A percentile compares a stretch with the other conserved stretches of the same genome.
Evolutionary conservation across 192 early-diverging fungal species (phyloP).

Genomic region (Mycoemilia scoparia): DNA sequence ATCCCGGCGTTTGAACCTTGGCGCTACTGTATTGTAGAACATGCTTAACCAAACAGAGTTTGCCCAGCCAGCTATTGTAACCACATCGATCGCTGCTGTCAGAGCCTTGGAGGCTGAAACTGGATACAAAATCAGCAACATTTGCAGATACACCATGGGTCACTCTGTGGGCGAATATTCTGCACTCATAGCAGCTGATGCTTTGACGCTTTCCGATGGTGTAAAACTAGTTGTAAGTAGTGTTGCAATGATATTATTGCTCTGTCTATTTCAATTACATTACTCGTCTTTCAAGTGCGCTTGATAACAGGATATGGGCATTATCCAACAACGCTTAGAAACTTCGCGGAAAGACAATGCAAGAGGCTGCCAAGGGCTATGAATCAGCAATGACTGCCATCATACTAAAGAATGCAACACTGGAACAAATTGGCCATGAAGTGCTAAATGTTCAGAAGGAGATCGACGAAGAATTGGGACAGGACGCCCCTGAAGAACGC

Average conservation of each 20-base stretch:
- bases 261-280: conserved; percentile 1
- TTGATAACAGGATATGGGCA: too few species aligned
- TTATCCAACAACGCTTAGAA: too few species aligned
- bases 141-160: conserved; percentile 67
- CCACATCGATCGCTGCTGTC: conserved; percentile 72
- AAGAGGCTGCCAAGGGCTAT: conserved; percentile 45
- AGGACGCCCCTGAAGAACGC: conserved; percentile 5
- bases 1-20: conserved; percentile 33
- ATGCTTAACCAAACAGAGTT: too few species aligned
- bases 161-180: conserved; percentile 91
- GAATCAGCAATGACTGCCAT: conserved; percentile 80
- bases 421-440: conserved; percentile 46
- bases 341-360: conserved; percentile 83
- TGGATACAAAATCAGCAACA: conserved; percentile 52
- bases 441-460: conserved; percentile 17
- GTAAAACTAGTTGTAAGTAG: conserved; percentile 66
- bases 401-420: conserved; percentile 48
- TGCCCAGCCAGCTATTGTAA: conserved; percentile 89
- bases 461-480: conserved; percentile 2
- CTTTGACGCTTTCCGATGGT: conserved; percentile 55
- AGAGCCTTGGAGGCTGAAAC: conserved; percentile 66
- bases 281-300: too few species aligned
- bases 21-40: conserved; percentile 46
- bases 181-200: conserved; percentile 48
- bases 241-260: not conserved